Percentiles rank a stretch among this genome's conserved stretches.
phyloP scores from a whole-genome alignment of 1,284 basidiomycete genomes.

The Naganishia sp. region DNA sequence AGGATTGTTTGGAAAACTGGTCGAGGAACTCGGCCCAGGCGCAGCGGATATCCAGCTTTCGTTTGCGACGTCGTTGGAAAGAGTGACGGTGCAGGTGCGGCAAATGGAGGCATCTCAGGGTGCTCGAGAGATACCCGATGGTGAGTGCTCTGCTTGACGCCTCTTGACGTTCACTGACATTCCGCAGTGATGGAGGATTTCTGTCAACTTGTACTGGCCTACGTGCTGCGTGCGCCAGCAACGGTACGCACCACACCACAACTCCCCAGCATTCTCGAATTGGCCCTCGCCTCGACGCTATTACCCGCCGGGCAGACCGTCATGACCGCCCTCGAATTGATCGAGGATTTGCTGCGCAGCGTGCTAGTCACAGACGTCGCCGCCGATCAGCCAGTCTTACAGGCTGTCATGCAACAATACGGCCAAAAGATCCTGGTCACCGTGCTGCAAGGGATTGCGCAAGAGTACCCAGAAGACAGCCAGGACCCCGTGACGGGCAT shows the following conservation, averaged over 20 bases:
- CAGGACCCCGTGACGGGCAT: conserved; percentile 73
- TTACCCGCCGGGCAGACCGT: conserved; percentile 78
- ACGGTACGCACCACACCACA: conserved; percentile 73
- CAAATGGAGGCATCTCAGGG: conserved; percentile 66
- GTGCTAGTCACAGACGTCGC: conserved; percentile 40
- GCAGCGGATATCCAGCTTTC: conserved; percentile 51
- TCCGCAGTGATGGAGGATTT: conserved; percentile 92
- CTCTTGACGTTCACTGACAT: conserved; percentile 11
- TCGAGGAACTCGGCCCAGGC: conserved; percentile 55
- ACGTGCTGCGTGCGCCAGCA: conserved; percentile 70
- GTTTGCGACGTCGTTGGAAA: conserved; percentile 70
- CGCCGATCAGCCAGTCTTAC: conserved; percentile 43
- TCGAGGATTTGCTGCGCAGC: conserved; percentile 72
- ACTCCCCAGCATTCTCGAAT: conserved; percentile 73
- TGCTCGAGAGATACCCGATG: conserved; percentile 75
- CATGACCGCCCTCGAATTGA: conserved; percentile 76
- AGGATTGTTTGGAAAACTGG: conserved; percentile 69
- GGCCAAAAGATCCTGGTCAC: conserved; percentile 72
- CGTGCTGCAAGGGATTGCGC: conserved; percentile 75
- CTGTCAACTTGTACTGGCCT: conserved; percentile 73
- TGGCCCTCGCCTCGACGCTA: conserved; percentile 72
- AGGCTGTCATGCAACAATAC: conserved; percentile 60
- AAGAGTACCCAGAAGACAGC: conserved; percentile 85
- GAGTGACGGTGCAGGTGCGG: conserved; percentile 70
- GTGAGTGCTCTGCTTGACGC: conserved; percentile 56